Conservation (phyloP, 352 stramenopile species). For the Pythium coloratum region DNA sequence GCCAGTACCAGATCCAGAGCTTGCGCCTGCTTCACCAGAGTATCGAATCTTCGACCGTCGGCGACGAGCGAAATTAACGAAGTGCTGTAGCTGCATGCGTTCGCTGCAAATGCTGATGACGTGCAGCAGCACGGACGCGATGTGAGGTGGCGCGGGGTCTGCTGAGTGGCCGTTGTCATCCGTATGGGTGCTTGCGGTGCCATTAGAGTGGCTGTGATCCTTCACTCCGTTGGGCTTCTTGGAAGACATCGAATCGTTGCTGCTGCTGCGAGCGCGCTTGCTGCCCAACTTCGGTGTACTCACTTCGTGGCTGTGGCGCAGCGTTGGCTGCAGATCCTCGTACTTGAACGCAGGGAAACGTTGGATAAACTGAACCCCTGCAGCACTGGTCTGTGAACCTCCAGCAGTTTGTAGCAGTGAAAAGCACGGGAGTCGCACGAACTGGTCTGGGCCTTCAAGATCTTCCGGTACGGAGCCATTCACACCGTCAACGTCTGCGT, state of each 20-base stretch:
- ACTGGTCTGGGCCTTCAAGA: constrained; percentile 54
- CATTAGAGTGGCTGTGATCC: constrained; percentile 15
- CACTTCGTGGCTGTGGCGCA: constrained; percentile 42
- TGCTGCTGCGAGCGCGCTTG: constrained; percentile 29
- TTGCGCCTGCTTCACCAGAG: constrained; percentile 70
- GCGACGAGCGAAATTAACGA: constrained; percentile 84
- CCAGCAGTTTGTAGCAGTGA: constrained; percentile 76
- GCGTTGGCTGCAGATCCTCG: constrained; percentile 61
- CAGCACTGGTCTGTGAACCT: constrained; percentile 51
- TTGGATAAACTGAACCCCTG: constrained; percentile 86
- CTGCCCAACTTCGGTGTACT: constrained; percentile 46
- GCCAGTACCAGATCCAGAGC: constrained; percentile 51
- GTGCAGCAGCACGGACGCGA: constrained; percentile 75
- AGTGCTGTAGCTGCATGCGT: constrained; percentile 85
- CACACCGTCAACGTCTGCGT: constrained; percentile 66
- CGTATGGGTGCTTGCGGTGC: constrained; percentile 22
- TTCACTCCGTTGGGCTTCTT: constrained; percentile 34
- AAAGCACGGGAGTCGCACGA: constrained; percentile 76
- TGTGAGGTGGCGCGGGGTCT: constrained; percentile 46
- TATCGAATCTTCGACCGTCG: constrained; percentile 84
- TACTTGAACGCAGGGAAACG: constrained; percentile 81
- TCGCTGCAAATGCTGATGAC: constrained; percentile 85
- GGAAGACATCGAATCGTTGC: constrained; percentile 21
- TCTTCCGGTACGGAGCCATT: constrained; percentile 50
- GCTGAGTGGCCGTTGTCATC: constrained; percentile 19